Conservation (phyloP, 306 rosid species). For the Biancaea sappan region DNA sequence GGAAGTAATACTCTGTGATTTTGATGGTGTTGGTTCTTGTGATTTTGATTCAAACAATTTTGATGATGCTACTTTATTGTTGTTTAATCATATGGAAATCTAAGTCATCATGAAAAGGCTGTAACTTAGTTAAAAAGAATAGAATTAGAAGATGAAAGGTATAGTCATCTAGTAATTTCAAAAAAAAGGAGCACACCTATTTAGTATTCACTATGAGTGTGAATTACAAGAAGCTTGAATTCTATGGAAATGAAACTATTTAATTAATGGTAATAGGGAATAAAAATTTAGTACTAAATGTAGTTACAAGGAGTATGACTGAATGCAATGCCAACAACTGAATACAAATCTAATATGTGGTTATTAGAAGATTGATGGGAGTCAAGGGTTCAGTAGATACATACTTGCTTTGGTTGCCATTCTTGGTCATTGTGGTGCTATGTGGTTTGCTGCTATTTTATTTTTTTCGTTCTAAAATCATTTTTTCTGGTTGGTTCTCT, state of each 20-base stretch:
- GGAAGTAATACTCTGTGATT: too few relatives aligned
- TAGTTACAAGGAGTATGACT: background rate
- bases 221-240: background rate
- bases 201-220: background rate
- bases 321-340: background rate
- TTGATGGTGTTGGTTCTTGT: too few relatives aligned
- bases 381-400: conserved; percentile 12
- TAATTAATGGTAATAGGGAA: background rate
- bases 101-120: background rate
- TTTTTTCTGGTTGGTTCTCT: too few relatives aligned
- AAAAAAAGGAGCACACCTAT: background rate
- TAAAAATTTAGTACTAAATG: too few relatives aligned
- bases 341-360: conserved; percentile 14
- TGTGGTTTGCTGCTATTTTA: too few relatives aligned
- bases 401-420: too few relatives aligned
- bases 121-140: background rate
- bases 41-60: too few relatives aligned
- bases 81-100: background rate
- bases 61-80: background rate
- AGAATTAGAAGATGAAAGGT: background rate
- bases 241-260: background rate
- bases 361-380: conserved; percentile 28
- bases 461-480: too few relatives aligned
- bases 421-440: too few relatives aligned
- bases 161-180: background rate